Conservation (phyloP, 1,284 basidiomycete genomes). For the Lentinula novae-zelandiae region DNA sequence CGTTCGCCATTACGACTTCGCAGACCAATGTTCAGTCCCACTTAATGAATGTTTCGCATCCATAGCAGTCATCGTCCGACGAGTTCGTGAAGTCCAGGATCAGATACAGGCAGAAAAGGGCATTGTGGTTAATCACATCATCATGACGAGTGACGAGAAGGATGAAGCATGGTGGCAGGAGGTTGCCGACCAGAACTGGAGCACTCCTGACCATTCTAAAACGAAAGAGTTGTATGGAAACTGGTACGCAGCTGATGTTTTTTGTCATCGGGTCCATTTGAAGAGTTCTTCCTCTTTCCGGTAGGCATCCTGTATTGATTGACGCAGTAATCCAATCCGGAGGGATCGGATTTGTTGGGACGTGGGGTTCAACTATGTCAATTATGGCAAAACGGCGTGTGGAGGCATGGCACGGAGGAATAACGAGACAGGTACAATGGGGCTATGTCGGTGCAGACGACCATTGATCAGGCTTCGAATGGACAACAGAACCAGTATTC, state of each 20-base stretch:
- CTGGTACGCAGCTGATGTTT: conserved; percentile 40
- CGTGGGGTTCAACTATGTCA: conserved; percentile 66
- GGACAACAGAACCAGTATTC: not conserved
- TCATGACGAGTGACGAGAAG: conserved; percentile 72
- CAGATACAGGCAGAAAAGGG: conserved; percentile 49
- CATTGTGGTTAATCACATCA: conserved; percentile 48
- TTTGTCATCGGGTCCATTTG: not conserved
- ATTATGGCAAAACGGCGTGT: conserved; percentile 59
- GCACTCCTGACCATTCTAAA: conserved; percentile 50
- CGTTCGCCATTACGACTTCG: conserved; percentile 62
- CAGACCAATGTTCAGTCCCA: conserved; percentile 42
- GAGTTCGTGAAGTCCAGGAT: conserved; percentile 59
- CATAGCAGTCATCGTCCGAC: conserved; percentile 49
- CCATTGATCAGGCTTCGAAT: conserved; percentile 24
- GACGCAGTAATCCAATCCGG: conserved; percentile 68
- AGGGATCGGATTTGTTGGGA: conserved; percentile 67
- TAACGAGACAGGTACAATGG: conserved; percentile 50
- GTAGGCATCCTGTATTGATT: conserved; percentile 63
- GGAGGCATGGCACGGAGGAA: conserved; percentile 59
- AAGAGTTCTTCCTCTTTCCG: not conserved
- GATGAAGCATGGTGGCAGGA: conserved; percentile 65
- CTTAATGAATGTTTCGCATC: conserved; percentile 59
- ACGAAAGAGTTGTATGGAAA: conserved; percentile 51
- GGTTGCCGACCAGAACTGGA: conserved; percentile 58
- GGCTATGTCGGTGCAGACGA: conserved; percentile 44